phyloP scores from a whole-genome alignment of 2,329 filamentous ascomycete genomes.

The Torrubiellomyces zombiae region DNA sequence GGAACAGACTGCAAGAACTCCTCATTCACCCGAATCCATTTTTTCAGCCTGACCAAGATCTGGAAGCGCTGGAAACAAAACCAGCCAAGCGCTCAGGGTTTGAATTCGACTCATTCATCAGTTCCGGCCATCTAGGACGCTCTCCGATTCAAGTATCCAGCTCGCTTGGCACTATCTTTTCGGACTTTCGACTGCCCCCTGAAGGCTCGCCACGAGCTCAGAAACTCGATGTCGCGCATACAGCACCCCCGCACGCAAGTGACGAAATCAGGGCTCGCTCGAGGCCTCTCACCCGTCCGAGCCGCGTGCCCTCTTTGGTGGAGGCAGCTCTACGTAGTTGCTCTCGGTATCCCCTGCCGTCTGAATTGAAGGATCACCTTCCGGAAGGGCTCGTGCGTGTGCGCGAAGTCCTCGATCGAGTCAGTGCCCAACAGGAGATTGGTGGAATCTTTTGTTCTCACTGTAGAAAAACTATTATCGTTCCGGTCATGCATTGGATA shows the following conservation, averaged over 20 bases:
- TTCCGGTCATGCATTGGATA: conserved; percentile 41
- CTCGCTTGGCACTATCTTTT: conserved; percentile 12
- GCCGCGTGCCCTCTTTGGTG: conserved; percentile 30
- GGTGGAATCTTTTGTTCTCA: conserved; percentile 35
- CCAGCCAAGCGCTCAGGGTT: too few species aligned
- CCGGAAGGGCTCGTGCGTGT: conserved; percentile 24
- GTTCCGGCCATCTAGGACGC: conserved; percentile 12
- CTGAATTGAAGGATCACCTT: conserved; percentile 25
- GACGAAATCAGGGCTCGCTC: too few species aligned
- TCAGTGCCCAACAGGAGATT: conserved; percentile 23
- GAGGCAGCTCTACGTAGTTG: conserved; percentile 32
- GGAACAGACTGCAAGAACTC: conserved; percentile 34
- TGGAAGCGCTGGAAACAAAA: too few species aligned
- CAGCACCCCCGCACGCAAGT: too few species aligned
- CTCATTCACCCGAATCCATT: conserved; percentile 48
- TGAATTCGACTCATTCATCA: too few species aligned
- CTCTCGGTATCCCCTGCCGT: conserved; percentile 23
- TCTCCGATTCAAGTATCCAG: conserved; percentile 16
- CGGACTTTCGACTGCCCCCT: conserved; percentile 14
- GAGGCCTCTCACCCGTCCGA: conserved; percentile 8
- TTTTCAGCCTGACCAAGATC: conserved; percentile 25
- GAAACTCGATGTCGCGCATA: too few species aligned
- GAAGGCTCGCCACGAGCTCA: too few species aligned
- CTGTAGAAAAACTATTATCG: conserved; percentile 30
- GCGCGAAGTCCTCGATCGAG: conserved; percentile 20